A percentile compares a stretch with the other conserved stretches of the same genome.
These are phyloP conservation scores for Handroanthus guayacan DNA, from an alignment of 257 asterid genomes.

Conservation along the genomic window DNA sequence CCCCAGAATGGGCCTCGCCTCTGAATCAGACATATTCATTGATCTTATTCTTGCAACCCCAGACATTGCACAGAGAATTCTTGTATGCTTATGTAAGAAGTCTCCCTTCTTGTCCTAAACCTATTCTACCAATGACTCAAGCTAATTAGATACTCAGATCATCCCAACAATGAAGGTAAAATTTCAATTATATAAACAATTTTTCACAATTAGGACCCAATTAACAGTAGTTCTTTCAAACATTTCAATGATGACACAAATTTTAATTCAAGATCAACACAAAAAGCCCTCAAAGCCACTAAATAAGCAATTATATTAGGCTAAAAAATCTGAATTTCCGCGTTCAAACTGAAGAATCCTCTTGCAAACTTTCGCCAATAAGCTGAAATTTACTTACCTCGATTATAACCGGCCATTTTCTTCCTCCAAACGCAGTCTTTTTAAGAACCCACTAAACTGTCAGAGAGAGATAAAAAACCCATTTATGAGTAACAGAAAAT, in stretches of 20 bases:
- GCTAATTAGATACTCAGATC: conserved; percentile 14
- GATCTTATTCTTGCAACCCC: conserved; percentile 36
- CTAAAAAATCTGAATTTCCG: neutral
- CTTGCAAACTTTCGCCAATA: neutral
- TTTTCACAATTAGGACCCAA: conserved; percentile 6
- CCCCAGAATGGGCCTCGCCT: conserved; percentile 30
- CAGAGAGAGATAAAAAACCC: conserved; percentile 13
- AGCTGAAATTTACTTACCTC: neutral
- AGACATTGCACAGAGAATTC: conserved; percentile 35
- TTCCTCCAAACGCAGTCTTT: conserved; percentile 5
- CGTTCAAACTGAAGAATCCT: neutral
- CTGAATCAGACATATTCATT: conserved; percentile 42
- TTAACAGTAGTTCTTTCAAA: neutral
- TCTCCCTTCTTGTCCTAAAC: conserved; percentile 17
- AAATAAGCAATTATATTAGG: neutral
- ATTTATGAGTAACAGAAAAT: neutral
- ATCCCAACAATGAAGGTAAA: conserved; percentile 20
- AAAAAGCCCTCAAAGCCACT: neutral
- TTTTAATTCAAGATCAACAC: neutral
- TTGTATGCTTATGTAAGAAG: conserved; percentile 1
- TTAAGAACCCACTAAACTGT: neutral
- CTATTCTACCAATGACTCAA: neutral
- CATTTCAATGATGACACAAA: conserved; percentile 5
- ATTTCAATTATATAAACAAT: conserved; percentile 16
- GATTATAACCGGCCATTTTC: neutral